Base-by-base conservation (phyloP, 2,329 filamentous ascomycete genomes). In the Penicillium hesseltinei region DNA sequence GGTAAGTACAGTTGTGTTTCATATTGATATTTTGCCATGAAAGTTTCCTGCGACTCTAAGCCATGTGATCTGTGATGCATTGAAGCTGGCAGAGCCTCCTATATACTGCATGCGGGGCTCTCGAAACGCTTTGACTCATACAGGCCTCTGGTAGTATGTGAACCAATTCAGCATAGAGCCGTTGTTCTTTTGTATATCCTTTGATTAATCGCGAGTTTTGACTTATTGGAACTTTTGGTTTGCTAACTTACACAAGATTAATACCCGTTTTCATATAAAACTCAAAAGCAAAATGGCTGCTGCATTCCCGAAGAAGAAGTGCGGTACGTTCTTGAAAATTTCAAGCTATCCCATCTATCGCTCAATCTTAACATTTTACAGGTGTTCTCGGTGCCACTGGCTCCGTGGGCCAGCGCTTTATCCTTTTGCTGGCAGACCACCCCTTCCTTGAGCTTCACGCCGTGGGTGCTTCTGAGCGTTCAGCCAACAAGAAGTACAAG, bases 331-430 rank as follows among this genome's bases (percentile, higher is more conserved):
- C 29, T 55, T 33, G 42, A 53, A 15, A 17, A 25, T 27, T 29
- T 15, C 44, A n/a, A 15, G 29, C 9, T 11, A 25, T 23, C 17
- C 51, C 11, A 39, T 47, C 11, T n/a, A 47, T 27, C 4, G 5
- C 21, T 43, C 27, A 39, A 3, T 50, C 40, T 64, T 73, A 35
- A 73, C 54, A 35, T 42, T 7, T 3, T 40, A 39, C 47, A 88
- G 84, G 85, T 73, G 91, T 97, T 57, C 85, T 97, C 56, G 92
- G 93, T 68, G 91, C 89, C 77, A 97, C 93, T 33, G 94, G 94
- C 71, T 95, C 92, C 36, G 93, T 97, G 15, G 93, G 93, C 68
- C 92, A 96, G 78, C 88, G 94, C 70, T 97, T 97, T 76, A 94
- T 97, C 73, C 87, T 97, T 35, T 85, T 97, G 51, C 88, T 97